These are phyloP conservation scores for Metarhizium album DNA, from an alignment of 2,329 filamentous ascomycete genomes.

Conservation along the genomic window DNA sequence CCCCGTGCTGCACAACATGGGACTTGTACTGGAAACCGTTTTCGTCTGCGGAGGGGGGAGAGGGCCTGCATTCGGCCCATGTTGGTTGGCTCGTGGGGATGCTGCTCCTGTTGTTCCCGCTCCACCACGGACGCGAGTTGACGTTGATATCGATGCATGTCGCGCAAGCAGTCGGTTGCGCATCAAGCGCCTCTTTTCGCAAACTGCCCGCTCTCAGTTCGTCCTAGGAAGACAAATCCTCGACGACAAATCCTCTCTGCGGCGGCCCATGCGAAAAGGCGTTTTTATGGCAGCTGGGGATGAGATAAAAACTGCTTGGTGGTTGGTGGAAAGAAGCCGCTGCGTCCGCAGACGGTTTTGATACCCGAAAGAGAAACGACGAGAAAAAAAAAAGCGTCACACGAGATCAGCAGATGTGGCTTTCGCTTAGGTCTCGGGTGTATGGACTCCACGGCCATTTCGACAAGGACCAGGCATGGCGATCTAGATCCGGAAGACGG, in stretches of 20 bases:
- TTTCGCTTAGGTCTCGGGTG: neutral
- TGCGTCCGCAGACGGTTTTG: neutral
- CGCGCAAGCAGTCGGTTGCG: slow-evolving; percentile 4
- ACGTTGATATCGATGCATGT: neutral
- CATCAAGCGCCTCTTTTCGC: slow-evolving; percentile 4
- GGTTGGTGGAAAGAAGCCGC: neutral
- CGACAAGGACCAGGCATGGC: neutral
- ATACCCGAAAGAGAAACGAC: neutral
- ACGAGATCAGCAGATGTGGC: neutral
- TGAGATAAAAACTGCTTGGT: neutral
- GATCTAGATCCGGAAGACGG: neutral
- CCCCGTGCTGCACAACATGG: neutral
- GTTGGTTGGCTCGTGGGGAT: neutral
- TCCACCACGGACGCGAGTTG: neutral
- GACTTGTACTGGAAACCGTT: neutral
- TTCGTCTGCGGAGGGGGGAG: too few relatives aligned
- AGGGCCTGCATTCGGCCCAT: too few relatives aligned
- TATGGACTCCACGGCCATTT: neutral
- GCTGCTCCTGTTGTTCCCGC: neutral
- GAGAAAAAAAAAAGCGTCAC: neutral
- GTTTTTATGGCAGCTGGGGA: neutral
- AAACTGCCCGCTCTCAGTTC: neutral
- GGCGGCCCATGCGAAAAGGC: neutral
- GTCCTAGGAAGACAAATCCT: neutral
- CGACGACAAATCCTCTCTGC: neutral